phyloP scores from a whole-genome alignment of 345 rosid species.

The Hevea brasiliensis region DNA sequence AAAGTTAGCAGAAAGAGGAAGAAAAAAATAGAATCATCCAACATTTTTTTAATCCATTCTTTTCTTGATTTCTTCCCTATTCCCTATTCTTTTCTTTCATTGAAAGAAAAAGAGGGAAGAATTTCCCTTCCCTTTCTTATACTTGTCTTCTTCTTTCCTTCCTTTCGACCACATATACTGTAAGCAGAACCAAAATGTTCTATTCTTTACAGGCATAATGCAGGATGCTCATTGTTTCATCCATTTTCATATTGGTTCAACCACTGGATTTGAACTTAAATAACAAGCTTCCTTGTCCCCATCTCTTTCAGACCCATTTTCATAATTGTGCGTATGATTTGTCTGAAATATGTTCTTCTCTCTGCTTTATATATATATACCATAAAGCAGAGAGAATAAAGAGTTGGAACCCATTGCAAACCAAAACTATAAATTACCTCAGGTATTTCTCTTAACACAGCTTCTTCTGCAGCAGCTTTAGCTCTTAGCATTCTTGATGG shows the following conservation, averaged over 20 bases:
- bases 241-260: background rate
- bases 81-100: background rate
- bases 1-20: background rate
- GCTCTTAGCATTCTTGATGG: slow-evolving; percentile 74
- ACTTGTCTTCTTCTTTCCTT: background rate
- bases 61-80: background rate
- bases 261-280: background rate
- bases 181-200: background rate
- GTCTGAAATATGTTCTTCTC: too few species aligned
- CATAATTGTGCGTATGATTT: background rate
- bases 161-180: background rate
- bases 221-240: background rate
- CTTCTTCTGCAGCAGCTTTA: slow-evolving; percentile 96
- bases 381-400: too few species aligned
- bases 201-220: background rate
- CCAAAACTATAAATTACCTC: slow-evolving; percentile 47
- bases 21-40: background rate
- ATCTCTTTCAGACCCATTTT: background rate
- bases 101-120: background rate
- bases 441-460: slow-evolving; percentile 73
- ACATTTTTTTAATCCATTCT: background rate
- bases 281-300: background rate
- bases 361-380: too few species aligned
- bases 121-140: background rate
- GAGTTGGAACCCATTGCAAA: too few species aligned